Evolutionary conservation across 345 rosid species (phyloP).

Genomic region (Rubroshorea leprosula): DNA sequence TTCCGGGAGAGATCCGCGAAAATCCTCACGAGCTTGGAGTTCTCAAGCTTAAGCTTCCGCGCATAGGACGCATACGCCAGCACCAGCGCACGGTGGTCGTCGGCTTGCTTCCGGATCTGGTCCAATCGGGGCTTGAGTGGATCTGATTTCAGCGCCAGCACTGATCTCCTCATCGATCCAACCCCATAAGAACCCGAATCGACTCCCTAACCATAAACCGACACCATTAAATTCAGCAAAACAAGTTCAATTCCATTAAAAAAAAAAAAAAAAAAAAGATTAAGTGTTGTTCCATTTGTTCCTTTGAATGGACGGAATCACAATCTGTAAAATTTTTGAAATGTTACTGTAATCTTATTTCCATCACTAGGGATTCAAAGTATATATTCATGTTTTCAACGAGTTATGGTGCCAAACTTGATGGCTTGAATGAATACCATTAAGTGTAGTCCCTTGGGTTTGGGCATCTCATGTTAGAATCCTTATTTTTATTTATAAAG

Average conservation of each 20-base stretch:
- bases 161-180: conserved; percentile 65
- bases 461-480: too few relatives aligned
- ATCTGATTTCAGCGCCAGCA: conserved; percentile 76
- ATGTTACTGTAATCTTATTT: too few relatives aligned
- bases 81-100: conserved; percentile 76
- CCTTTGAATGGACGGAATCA: too few relatives aligned
- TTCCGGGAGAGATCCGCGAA: conserved; percentile 85
- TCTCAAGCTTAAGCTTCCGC: conserved; percentile 91
- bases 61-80: conserved; percentile 90
- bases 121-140: conserved; percentile 82
- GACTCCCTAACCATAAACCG: conserved; percentile 33
- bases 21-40: conserved; percentile 74
- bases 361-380: too few relatives aligned
- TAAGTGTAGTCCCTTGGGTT: too few relatives aligned
- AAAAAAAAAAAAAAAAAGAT: too few relatives aligned
- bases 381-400: too few relatives aligned
- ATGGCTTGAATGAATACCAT: too few relatives aligned
- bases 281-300: too few relatives aligned
- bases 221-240: not conserved
- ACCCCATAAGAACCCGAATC: conserved; percentile 31
- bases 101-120: conserved; percentile 96
- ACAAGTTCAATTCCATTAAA: not conserved
- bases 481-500: too few relatives aligned
- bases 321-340: too few relatives aligned
- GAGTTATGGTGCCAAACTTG: too few relatives aligned